Evolutionary conservation across 352 stramenopile species (phyloP).

Genomic region (Blastocystis hominis): DNA sequence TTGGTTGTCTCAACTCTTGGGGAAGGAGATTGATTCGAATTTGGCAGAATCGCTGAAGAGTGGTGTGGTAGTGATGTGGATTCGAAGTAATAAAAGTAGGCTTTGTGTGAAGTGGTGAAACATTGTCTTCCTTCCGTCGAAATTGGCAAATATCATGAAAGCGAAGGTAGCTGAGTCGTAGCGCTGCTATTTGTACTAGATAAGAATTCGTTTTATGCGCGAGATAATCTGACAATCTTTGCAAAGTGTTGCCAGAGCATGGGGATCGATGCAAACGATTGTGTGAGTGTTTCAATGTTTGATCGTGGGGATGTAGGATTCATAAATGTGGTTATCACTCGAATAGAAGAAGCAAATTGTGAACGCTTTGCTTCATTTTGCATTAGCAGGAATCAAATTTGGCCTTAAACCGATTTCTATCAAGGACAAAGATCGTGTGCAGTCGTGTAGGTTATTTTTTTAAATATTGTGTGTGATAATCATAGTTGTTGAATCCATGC

Average conservation of each 20-base stretch:
- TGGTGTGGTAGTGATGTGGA: neutral
- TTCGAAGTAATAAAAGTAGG: neutral
- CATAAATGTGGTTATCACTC: no score
- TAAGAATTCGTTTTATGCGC: neutral
- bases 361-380: neutral
- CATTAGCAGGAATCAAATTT: neutral
- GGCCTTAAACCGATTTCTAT: neutral
- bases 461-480: neutral
- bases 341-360: constrained; percentile 7
- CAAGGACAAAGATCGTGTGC: neutral
- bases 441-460: neutral
- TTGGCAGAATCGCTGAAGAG: neutral
- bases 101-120: neutral
- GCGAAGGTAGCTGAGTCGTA: neutral
- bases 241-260: neutral
- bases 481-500: constrained; percentile 1
- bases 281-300: constrained; percentile 9
- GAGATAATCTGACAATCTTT: constrained; percentile 9
- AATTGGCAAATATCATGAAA: neutral
- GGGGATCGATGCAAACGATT: constrained; percentile 11
- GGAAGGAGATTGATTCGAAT: neutral
- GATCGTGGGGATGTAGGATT: neutral
- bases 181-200: neutral
- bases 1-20: constrained; percentile 3
- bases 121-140: constrained; percentile 1